Base-by-base conservation (phyloP, 306 rosid species). In the Erythrophleum fordii region DNA sequence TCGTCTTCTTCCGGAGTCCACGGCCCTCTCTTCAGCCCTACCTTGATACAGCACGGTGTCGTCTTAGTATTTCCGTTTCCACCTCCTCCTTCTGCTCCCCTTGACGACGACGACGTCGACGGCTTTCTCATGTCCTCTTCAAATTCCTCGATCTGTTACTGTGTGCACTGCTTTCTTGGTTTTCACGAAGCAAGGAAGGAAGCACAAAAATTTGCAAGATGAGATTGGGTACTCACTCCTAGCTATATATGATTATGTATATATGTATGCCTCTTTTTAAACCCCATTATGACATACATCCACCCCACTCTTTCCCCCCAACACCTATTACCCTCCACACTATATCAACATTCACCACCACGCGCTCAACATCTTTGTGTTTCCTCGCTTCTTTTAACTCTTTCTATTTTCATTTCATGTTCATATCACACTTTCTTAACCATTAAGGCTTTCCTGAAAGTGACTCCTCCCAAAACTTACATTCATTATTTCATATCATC, bases 1-100 rank as follows among this genome's bases (percentile, higher is more conserved):
- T 91, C 81, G 17, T 93, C 98, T 46, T 93, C 98, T 28, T 91
- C 98, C 0, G 89, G 83, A 4, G 95, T 93, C 98, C 98, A 93
- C 2, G 98, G 98, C 22, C 98, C 98, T 76, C 95, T 80, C 84
- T 93, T 93, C 69, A 91, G 44, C n/a, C 97, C 98, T 14, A 90
- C 79, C 46, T 93, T 91, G 81, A 41, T 74, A 61, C 94, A 89
- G 76, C 97, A 93, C 1, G 96, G 89, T 0, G 94, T 89, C 23
- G 45, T 56, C 17, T 26, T 64, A 51, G 6, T 56, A 13, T 22
- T 28, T 1, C 52, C 41, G 2, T 20, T 52, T 13, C 12, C 39
- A 22, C n/a, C 10, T 13, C 14, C 64, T 11, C 26, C 42, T 18
- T 9, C 53, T 3, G 58, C 14, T 34, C 37, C 1, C 46, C 37